A percentile compares a stretch with the other conserved stretches of the same genome.
Conservation (phyloP, 495 filamentous ascomycete species). For the Hyaloscypha bicolor region DNA sequence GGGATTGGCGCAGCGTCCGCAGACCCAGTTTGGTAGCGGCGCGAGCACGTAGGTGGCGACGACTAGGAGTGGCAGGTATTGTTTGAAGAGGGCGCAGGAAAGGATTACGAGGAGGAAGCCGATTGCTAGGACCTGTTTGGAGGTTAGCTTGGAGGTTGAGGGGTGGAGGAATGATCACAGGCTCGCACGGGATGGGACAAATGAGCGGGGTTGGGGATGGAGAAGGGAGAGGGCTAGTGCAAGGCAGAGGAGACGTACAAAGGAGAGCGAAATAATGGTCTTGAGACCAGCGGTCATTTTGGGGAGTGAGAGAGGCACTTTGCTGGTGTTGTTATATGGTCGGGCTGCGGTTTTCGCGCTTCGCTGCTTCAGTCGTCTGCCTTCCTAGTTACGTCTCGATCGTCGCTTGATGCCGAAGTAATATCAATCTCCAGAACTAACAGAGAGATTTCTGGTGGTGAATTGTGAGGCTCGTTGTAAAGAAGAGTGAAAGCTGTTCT, state of each 20-base stretch:
- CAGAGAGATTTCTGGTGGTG: background rate
- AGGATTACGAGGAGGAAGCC: constrained; percentile 99
- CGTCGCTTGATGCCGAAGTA: too few species aligned
- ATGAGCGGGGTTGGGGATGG: background rate
- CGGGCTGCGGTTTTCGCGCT: background rate
- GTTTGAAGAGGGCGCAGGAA: constrained; percentile 89
- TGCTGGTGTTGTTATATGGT: constrained; percentile 12
- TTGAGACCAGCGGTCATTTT: constrained; percentile 91
- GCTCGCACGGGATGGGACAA: background rate
- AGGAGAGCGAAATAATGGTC: constrained; percentile 98
- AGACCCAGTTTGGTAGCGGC: constrained; percentile 95
- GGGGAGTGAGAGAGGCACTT: constrained; percentile 33
- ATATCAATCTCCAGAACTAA: background rate
- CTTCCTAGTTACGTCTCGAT: background rate
- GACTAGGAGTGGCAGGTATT: constrained; percentile 91
- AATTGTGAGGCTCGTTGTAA: background rate
- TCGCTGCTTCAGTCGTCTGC: background rate
- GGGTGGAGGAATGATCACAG: too few species aligned
- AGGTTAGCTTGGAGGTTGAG: background rate
- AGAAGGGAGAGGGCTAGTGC: background rate
- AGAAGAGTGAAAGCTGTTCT: background rate
- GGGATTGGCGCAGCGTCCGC: constrained; percentile 81
- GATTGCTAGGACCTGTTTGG: constrained; percentile 81
- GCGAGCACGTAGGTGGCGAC: constrained; percentile 94
- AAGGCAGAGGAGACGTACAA: constrained; percentile 57